Evolutionary conservation across 805 yeast genomes (phyloP), one percentile per base, ranked within the genome.

Genomic region (Hanseniaspora guilliermondii): DNA sequence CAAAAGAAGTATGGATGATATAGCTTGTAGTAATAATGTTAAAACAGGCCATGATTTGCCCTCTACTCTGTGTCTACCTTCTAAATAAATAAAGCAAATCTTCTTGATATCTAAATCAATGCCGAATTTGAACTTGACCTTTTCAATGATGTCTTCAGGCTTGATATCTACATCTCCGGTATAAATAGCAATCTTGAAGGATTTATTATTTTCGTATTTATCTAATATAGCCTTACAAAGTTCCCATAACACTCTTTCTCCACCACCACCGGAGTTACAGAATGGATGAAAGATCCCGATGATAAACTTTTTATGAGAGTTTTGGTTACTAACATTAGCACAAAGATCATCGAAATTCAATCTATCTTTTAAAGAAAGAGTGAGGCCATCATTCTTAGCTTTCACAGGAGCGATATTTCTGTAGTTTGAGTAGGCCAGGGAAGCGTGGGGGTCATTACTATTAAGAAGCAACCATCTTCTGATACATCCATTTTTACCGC

Each of bases 211-310:
- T 6, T 69, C 68, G 57, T 75, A 72, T 22, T 71, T 68, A 9
- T 66, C 59, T 56, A 89, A 70, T 0, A 95, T 85, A 33, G 82
- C 75, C 60, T 78, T 76, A 6, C 91, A 86, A 0, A 96, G 96
- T 54, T 86, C 88, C 98, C 98, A 93, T 40, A 93, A 71, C 0
- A 93, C 98, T 55, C 91, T 78, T 65, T 93, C 99, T 24, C 99
- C 99, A 32, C 99, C 99, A 19, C 99, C 99, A 46, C 95, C 96
- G 39, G 96, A 94, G 65, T 85, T 86, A 59, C 96, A 88, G 61
- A 83, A 85, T 0, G 98, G 98, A 68, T 93, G 99, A 71, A 93
- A 88, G 63, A 85, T 89, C 6, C 97, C 99, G 64, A 73, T 27
- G 19, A 55, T 49, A 17, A 41, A 49, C 27, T 55, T 55, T 7